Evolutionary conservation across 2,329 filamentous ascomycete species (phyloP), one percentile per base, ranked within the genome.

Genomic region (Aspergillus sp.): DNA sequence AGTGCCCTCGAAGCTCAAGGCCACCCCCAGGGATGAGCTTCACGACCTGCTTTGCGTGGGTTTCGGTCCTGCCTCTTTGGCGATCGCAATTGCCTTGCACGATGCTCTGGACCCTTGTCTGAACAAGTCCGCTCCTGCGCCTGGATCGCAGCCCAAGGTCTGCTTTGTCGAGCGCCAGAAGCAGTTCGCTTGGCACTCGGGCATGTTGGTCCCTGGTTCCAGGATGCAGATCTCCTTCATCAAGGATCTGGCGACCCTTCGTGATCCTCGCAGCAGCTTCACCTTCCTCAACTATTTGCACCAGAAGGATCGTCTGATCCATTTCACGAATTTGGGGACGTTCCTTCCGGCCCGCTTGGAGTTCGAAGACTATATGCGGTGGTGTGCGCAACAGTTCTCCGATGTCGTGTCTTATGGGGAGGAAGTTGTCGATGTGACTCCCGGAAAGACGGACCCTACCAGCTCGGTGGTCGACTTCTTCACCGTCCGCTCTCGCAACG

Each of bases 181-280:
- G 32, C 80, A 84, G 51, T 98, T 98, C 72, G 87, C 90, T 60
- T 98, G 94, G 94, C 94, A 98, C 76, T 88, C 92, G 0, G 94
- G 94, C 61, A 98, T 98, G 94, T 87, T 97, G 61, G 85, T 98
- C 3, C 91, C 92, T 0, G 93, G 92, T 5, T 91, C 93, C 55
- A 92, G 90, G 79, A 98, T 98, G 94, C 94, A 98, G 75, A 98
- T 98, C 69, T 96, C 91, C 9, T 98, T 97, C 80, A 85, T 98
- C 80, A 98, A 98, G 80, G 94, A 98, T 74, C 86, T 98, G 76
- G 94, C 94, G 3, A 95, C 91, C 3, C 83, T 97, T 67, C 86
- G 94, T 60, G 89, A 98, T 74, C 94, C 94, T 7, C 87, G 90
- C 65, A 96, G 91, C 66, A 85, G 92, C 70, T 98, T 98, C 77